Evolutionary conservation across 306 rosid species (phyloP), one percentile per base, ranked within the genome.

Genomic region (Chamaecrista fasciculata): DNA sequence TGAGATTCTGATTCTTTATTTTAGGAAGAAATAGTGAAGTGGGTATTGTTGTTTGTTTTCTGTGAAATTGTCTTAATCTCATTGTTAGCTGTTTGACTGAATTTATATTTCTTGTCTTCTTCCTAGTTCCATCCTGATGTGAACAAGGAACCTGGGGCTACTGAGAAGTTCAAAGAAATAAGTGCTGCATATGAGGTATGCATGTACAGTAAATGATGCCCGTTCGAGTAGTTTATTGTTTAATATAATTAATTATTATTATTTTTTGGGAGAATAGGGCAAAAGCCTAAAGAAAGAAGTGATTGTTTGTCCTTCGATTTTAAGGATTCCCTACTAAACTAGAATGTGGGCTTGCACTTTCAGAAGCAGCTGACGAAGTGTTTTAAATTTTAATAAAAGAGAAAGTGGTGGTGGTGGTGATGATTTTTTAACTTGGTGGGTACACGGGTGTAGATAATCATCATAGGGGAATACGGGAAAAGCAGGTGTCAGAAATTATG

Each of bases 141-240:
- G 74, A 87, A 87, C 76, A 87, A 87, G 82, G 86, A 87, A 71
- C 88, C 93, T 4, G 90, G 90, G 59, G 93, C 93, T 44, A 78
- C 87, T 8, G 93, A 87, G 12, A 85, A 85, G 77, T 87, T 85
- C 20, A 87, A 87, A 83, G 90, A 94, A 82, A 91, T 94, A 31
- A 91, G 97, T 85, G 83, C 86, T 81, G 99, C 99, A 1, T 94
- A 91, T 53, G 99, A 94, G 97, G 97, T 94, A 76, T 74, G 81
- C 62, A 36, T 63, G 66, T 31, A 79, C 56, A 73, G 34, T 68
- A 69, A 43, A 56, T 20, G 4, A 15, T 37, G 59, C 29, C 23
- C 44, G 62, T 56, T 57, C 3, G 15, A 16, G 23, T 57, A 25
- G 16, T 55, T 55, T 28, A 28, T 26, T 55, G 18, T 6, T 6